A percentile compares a stretch with the other conserved stretches of the same genome.
These are phyloP conservation scores for Cladophialophora chaetospira DNA, from an alignment of 2,329 filamentous ascomycete species.

Conservation along the genomic window DNA sequence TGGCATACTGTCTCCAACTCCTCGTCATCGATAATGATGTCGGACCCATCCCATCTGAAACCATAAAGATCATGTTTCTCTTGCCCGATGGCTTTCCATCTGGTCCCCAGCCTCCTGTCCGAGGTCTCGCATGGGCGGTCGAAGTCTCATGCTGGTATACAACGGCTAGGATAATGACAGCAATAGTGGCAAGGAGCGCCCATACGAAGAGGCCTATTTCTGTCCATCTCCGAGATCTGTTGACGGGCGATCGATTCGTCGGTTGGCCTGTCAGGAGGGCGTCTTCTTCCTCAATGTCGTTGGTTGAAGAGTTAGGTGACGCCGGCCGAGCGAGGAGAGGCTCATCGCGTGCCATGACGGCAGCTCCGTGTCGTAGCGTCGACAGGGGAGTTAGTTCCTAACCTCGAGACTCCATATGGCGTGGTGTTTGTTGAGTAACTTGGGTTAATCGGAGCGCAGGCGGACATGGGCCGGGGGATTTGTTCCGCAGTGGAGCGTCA, in stretches of 20 bases:
- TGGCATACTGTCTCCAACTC: conserved; percentile 77
- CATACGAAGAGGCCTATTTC: conserved; percentile 78
- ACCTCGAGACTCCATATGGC: background rate
- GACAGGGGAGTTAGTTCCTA: background rate
- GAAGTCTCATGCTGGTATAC: conserved; percentile 69
- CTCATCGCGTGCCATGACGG: conserved; percentile 42
- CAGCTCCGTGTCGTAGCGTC: background rate
- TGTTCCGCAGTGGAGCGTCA: background rate
- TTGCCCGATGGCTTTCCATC: conserved; percentile 62
- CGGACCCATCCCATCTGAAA: conserved; percentile 97
- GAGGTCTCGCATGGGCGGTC: conserved; percentile 35
- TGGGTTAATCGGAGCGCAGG: background rate
- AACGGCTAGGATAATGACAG: conserved; percentile 79
- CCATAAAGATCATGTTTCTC: conserved; percentile 97
- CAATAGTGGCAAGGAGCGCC: conserved; percentile 77
- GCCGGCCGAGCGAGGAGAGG: conserved; percentile 59
- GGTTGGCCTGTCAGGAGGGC: conserved; percentile 61
- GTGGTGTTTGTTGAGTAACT: background rate
- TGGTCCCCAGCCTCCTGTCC: conserved; percentile 40
- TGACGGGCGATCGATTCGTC: conserved; percentile 37
- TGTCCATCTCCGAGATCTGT: conserved; percentile 63
- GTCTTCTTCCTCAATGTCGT: conserved; percentile 63
- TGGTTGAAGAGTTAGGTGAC: conserved; percentile 58
- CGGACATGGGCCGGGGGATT: background rate
- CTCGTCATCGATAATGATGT: conserved; percentile 85